Percentiles rank a stretch among this genome's conserved stretches.
Conservation (phyloP, 768 basidiomycete species). For the Mycena belliarum region DNA sequence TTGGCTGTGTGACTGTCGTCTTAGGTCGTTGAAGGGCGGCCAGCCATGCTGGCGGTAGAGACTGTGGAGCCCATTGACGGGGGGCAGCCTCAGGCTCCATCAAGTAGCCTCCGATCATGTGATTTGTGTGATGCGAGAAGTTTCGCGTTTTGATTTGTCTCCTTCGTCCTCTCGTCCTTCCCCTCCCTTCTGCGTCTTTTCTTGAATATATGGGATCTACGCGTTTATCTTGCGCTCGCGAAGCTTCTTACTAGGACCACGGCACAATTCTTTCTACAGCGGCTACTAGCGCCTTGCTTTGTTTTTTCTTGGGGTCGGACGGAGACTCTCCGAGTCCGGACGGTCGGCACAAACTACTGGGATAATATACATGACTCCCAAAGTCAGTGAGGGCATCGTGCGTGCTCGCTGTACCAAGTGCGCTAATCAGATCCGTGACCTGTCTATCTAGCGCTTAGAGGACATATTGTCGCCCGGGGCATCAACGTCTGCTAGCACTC, state of each 20-base stretch:
- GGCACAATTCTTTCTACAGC: too few relatives aligned
- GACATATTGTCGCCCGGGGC: background rate
- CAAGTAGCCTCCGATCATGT: background rate
- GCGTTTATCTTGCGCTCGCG: too few relatives aligned
- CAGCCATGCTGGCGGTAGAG: background rate
- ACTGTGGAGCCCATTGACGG: background rate
- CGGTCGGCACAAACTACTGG: background rate
- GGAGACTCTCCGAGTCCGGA: background rate
- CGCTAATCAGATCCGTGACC: background rate
- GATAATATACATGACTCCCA: background rate
- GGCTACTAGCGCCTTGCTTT: too few relatives aligned
- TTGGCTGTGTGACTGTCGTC: too few relatives aligned
- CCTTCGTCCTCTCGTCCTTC: too few relatives aligned
- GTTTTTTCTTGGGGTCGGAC: background rate
- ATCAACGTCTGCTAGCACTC: background rate
- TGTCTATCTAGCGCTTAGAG: background rate
- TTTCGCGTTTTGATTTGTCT: too few relatives aligned
- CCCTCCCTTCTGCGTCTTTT: too few relatives aligned
- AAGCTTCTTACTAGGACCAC: too few relatives aligned
- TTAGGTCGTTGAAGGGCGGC: background rate
- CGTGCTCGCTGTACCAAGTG: background rate
- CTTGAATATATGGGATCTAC: too few relatives aligned
- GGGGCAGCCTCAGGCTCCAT: background rate
- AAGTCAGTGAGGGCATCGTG: background rate
- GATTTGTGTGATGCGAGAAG: background rate